A percentile compares a stretch with the other conserved stretches of the same genome.
phyloP scores from a whole-genome alignment of 129 eudicot species.

The Cynara cardunculus region DNA sequence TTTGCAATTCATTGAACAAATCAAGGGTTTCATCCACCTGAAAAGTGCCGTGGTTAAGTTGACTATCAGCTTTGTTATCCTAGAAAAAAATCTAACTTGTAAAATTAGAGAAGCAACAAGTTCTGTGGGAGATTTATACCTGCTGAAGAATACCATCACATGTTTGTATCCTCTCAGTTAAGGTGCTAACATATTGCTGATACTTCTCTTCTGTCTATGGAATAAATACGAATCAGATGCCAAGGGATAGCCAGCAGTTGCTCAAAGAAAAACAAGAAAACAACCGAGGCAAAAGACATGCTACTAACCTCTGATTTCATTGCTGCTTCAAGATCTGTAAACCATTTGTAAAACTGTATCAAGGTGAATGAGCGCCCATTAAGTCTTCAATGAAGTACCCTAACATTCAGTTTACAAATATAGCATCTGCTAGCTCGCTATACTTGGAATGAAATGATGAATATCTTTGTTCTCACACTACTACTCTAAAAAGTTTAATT shows the following conservation, averaged over 20 bases:
- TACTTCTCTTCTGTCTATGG: constrained; percentile 95
- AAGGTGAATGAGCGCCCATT: constrained; percentile 31
- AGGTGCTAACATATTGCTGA: constrained; percentile 81
- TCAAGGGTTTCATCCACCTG: constrained; percentile 99
- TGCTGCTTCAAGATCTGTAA: constrained; percentile 94
- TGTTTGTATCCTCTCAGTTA: constrained; percentile 86
- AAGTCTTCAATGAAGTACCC: constrained; percentile 16
- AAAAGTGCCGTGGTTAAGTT: constrained; percentile 11
- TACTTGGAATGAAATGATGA: constrained; percentile 2
- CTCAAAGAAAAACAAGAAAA: constrained; percentile 11
- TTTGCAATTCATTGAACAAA: constrained; percentile 80
- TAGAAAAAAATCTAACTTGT: neutral
- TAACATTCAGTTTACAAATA: constrained; percentile 13
- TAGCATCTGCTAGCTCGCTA: constrained; percentile 7
- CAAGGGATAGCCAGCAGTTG: constrained; percentile 10
- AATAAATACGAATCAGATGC: constrained; percentile 24
- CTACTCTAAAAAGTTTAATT: neutral
- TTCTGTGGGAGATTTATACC: constrained; percentile 29
- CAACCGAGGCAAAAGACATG: constrained; percentile 6
- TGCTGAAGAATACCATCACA: constrained; percentile 86
- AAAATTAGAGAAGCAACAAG: neutral
- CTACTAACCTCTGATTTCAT: constrained; percentile 96
- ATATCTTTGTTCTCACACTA: neutral
- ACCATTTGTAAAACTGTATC: constrained; percentile 96
- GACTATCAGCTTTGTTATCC: constrained; percentile 13